Conservation (phyloP, 164 flowering plant species). For the Dillenia turbinata region DNA sequence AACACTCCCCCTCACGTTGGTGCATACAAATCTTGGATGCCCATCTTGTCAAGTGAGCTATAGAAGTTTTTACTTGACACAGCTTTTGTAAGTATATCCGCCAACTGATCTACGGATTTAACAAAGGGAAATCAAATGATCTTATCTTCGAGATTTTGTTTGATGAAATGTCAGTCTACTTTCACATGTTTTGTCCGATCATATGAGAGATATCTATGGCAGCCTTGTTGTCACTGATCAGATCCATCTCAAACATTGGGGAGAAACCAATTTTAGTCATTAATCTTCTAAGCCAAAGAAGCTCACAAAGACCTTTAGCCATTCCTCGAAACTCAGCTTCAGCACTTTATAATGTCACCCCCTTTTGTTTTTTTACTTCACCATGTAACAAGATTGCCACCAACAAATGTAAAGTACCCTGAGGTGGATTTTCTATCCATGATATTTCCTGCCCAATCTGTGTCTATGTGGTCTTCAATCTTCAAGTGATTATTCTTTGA, state of each 20-base stretch:
- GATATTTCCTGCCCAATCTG: too few relatives aligned
- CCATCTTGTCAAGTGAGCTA: too few relatives aligned
- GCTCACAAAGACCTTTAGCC: constrained; percentile 6
- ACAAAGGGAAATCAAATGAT: neutral
- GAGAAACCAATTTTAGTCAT: neutral
- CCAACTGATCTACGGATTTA: too few relatives aligned
- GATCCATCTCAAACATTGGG: neutral
- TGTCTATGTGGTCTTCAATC: neutral
- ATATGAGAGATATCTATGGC: neutral
- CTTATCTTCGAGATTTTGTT: neutral
- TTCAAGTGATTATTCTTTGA: neutral
- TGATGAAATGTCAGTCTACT: neutral
- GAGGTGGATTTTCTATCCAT: too few relatives aligned
- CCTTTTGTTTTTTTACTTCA: too few relatives aligned
- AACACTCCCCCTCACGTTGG: too few relatives aligned
- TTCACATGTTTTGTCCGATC: neutral
- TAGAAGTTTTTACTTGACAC: too few relatives aligned
- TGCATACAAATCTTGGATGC: too few relatives aligned
- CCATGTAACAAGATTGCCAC: too few relatives aligned
- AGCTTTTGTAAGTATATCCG: too few relatives aligned
- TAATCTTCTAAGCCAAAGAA: neutral
- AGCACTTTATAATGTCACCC: neutral
- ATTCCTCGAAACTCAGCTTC: constrained; percentile 3
- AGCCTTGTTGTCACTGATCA: neutral
- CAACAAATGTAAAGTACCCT: too few relatives aligned